A percentile compares a stretch with the other conserved stretches of the same genome.
phyloP scores from a whole-genome alignment of 768 basidiomycete species.

The Psilocybe tampanensis region DNA sequence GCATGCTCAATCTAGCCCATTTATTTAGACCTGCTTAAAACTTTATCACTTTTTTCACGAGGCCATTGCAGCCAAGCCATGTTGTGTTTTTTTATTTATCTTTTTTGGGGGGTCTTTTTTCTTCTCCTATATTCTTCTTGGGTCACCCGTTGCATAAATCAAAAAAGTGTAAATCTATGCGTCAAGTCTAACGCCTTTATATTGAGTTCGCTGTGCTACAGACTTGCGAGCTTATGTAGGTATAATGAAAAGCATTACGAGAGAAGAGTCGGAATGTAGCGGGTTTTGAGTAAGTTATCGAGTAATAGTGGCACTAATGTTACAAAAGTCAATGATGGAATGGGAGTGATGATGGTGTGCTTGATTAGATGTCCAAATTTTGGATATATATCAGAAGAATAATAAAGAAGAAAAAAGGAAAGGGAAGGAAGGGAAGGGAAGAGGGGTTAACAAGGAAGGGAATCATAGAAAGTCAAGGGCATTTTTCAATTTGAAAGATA shows the following conservation, averaged over 20 bases:
- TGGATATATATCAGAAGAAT: constrained; percentile 22
- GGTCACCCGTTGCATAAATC: background rate
- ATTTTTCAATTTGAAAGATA: constrained; percentile 6
- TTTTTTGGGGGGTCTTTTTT: background rate
- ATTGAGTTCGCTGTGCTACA: constrained; percentile 1
- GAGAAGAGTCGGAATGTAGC: constrained; percentile 3
- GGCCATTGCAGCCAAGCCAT: background rate
- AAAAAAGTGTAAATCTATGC: background rate
- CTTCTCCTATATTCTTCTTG: background rate
- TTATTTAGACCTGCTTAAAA: background rate
- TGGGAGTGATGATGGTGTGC: constrained; percentile 25
- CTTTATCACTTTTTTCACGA: background rate
- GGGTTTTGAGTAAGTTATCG: constrained; percentile 9
- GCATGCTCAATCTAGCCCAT: background rate
- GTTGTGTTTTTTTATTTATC: background rate
- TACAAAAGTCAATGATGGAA: constrained; percentile 23
- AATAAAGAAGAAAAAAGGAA: constrained; percentile 5
- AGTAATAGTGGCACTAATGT: constrained; percentile 18
- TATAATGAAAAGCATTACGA: constrained; percentile 12
- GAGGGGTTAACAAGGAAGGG: background rate
- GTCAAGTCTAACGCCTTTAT: background rate
- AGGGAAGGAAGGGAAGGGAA: constrained; percentile 10
- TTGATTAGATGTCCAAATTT: constrained; percentile 25
- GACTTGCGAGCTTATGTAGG: constrained; percentile 7
- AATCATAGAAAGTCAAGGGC: background rate